Evolutionary conservation across 306 rosid genomes (phyloP).

Genomic region (Ceratonia siliqua): DNA sequence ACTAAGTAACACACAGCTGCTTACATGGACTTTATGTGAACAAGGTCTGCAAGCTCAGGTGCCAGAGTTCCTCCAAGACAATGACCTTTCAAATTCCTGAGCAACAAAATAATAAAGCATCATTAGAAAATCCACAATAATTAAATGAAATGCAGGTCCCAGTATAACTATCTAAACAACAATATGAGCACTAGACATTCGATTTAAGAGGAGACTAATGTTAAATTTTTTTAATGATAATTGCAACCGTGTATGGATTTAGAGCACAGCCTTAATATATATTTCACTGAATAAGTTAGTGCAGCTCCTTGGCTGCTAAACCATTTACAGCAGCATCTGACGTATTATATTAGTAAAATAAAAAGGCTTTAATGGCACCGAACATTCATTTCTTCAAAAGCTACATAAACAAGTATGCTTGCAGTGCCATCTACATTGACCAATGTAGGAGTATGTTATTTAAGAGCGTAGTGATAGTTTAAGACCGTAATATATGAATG

Average conservation of each 20-base stretch:
- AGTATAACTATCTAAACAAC: conserved; percentile 7
- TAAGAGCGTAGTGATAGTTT: no score
- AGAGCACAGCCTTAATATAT: neutral
- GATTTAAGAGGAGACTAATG: neutral
- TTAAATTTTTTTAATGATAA: neutral
- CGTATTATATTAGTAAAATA: neutral
- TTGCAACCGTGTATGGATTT: neutral
- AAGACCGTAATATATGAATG: no score
- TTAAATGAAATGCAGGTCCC: neutral
- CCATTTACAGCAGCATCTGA: neutral
- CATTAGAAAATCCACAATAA: conserved; percentile 11
- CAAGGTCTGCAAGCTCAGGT: conserved; percentile 63
- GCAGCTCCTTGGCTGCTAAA: neutral
- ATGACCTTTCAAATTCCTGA: conserved; percentile 77
- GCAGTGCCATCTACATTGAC: no score
- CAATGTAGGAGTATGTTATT: no score
- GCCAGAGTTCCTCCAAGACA: conserved; percentile 78
- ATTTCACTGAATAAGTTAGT: neutral
- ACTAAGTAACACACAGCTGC: conserved; percentile 24
- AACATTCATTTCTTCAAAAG: neutral
- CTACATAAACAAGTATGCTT: neutral
- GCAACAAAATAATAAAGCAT: conserved; percentile 23
- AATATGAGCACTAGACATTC: conserved; percentile 6
- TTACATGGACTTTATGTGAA: conserved; percentile 81
- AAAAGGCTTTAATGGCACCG: neutral